These are phyloP conservation scores for Candida sanyaensis DNA, from an alignment of 1,139 yeast species.

Conservation along the genomic window DNA sequence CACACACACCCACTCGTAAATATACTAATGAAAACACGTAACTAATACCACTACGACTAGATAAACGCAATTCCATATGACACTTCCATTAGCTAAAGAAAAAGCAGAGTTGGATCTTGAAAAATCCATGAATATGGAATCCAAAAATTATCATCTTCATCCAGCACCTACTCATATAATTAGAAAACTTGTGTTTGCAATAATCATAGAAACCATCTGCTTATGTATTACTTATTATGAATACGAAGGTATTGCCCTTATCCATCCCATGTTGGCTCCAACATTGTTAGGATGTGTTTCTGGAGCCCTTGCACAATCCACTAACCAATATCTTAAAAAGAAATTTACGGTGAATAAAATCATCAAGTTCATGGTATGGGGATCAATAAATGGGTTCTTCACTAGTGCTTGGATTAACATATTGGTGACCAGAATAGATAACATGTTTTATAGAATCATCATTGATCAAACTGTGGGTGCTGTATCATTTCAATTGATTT, in stretches of 20 bases:
- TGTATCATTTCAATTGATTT: constrained; percentile 54
- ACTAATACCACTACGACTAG: too few relatives aligned
- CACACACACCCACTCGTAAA: too few relatives aligned
- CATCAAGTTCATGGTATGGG: constrained; percentile 59
- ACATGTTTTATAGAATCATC: constrained; percentile 37
- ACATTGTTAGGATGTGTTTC: constrained; percentile 48
- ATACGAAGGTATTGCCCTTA: constrained; percentile 22
- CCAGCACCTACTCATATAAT: constrained; percentile 21
- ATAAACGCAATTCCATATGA: constrained; percentile 6
- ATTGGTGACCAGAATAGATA: constrained; percentile 39
- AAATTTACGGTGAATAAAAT: constrained; percentile 43
- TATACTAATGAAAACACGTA: too few relatives aligned
- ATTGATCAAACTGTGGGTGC: constrained; percentile 59
- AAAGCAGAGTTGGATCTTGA: constrained; percentile 14
- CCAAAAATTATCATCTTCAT: constrained; percentile 17
- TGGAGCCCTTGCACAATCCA: constrained; percentile 59
- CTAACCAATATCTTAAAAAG: constrained; percentile 49
- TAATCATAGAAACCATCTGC: constrained; percentile 26
- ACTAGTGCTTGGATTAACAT: constrained; percentile 60
- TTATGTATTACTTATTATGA: constrained; percentile 29
- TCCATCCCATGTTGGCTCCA: constrained; percentile 39
- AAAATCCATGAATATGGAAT: constrained; percentile 11
- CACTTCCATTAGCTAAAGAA: constrained; percentile 15
- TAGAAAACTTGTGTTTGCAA: constrained; percentile 16
- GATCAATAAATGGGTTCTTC: constrained; percentile 57